These are phyloP conservation scores for Magnusiomyces fungicola DNA, from an alignment of 1,139 yeast genomes.

Conservation along the genomic window DNA sequence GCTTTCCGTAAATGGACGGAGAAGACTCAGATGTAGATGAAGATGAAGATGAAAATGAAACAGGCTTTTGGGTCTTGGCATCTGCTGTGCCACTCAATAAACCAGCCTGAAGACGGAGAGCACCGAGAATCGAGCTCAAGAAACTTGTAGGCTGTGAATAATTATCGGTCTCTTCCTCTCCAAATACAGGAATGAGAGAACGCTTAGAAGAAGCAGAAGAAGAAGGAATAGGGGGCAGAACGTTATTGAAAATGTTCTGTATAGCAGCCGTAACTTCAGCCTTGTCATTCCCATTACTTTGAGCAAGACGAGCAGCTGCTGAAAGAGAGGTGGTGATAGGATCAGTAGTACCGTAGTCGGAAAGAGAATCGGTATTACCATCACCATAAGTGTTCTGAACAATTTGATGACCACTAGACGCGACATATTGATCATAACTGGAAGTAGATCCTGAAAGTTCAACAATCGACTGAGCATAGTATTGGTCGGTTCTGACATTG, in stretches of 20 bases:
- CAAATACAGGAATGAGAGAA: not conserved
- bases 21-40: not conserved
- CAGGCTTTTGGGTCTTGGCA: too few relatives aligned
- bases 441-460: conserved; percentile 4
- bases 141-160: not conserved
- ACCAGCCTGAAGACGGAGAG: not conserved
- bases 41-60: not conserved
- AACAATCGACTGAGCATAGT: conserved; percentile 8
- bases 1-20: not conserved
- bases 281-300: not conserved
- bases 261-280: conserved; percentile 8
- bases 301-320: conserved; percentile 11
- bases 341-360: conserved; percentile 9
- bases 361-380: conserved; percentile 4
- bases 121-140: not conserved
- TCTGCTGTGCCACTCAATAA: too few relatives aligned
- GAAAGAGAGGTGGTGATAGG: conserved; percentile 13
- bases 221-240: conserved; percentile 5
- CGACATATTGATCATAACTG: conserved; percentile 12
- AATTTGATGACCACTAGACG: conserved; percentile 3
- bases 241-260: conserved; percentile 7
- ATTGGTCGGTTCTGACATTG: conserved; percentile 12
- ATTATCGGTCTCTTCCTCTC: not conserved
- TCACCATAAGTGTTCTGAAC: conserved; percentile 8
- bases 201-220: not conserved